These are phyloP conservation scores for Macrocybe gigantea DNA, from an alignment of 768 basidiomycete species.

Conservation along the genomic window DNA sequence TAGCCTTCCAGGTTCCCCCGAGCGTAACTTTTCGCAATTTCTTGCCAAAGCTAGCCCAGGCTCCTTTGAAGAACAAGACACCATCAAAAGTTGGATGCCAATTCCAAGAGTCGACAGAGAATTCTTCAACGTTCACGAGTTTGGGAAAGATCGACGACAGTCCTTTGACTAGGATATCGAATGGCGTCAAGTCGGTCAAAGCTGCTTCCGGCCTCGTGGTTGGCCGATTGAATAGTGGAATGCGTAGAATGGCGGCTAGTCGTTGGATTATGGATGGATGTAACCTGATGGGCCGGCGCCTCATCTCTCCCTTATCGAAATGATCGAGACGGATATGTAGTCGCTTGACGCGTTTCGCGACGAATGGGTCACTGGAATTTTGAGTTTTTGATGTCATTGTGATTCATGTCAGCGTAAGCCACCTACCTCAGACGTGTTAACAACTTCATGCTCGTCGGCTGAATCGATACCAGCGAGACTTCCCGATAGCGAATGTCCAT, in stretches of 20 bases:
- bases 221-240: neutral
- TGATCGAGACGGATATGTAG: slow-evolving; percentile 11
- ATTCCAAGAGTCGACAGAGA: slow-evolving; percentile 38
- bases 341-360: slow-evolving; percentile 11
- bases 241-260: too few species aligned
- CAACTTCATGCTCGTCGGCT: slow-evolving; percentile 8
- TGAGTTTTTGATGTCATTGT: neutral
- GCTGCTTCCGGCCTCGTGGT: slow-evolving; percentile 3
- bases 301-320: neutral
- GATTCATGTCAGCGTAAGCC: neutral
- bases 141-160: slow-evolving; percentile 24
- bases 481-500: slow-evolving; percentile 22
- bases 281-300: too few species aligned
- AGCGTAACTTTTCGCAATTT: slow-evolving; percentile 28
- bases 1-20: slow-evolving; percentile 31
- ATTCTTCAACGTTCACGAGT: slow-evolving; percentile 24
- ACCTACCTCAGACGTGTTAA: slow-evolving; percentile 17
- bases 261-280: too few species aligned
- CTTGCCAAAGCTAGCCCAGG: slow-evolving; percentile 34
- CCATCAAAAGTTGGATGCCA: slow-evolving; percentile 23
- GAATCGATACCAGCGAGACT: slow-evolving; percentile 19
- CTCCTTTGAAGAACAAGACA: slow-evolving; percentile 24
- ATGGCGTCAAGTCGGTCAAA: slow-evolving; percentile 2
- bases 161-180: slow-evolving; percentile 20
- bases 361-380: slow-evolving; percentile 14